Conservation (phyloP, 257 asterid genomes). For the Apocynum venetum region DNA sequence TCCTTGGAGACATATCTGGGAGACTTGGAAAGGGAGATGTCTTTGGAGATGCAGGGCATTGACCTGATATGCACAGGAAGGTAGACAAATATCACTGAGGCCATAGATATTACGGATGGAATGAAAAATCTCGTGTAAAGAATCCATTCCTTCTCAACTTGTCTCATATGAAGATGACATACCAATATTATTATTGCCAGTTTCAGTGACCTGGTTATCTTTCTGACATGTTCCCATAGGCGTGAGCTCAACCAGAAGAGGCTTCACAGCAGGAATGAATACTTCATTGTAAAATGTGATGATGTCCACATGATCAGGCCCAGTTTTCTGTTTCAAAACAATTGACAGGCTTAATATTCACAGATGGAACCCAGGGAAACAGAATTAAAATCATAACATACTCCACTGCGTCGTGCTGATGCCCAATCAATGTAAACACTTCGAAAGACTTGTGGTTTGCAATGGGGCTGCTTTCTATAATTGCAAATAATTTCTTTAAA, state of each 20-base stretch:
- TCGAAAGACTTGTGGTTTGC: slow-evolving; percentile 46
- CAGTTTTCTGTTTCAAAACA: slow-evolving; percentile 61
- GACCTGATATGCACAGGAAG: slow-evolving; percentile 42
- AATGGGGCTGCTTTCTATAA: slow-evolving; percentile 46
- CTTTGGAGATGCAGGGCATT: slow-evolving; percentile 73
- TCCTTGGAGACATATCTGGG: slow-evolving; percentile 99
- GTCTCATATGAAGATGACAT: slow-evolving; percentile 19
- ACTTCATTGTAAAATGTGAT: slow-evolving; percentile 89
- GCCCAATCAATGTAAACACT: slow-evolving; percentile 45
- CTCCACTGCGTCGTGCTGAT: slow-evolving; percentile 36
- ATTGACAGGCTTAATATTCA: slow-evolving; percentile 16
- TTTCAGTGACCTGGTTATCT: slow-evolving; percentile 42
- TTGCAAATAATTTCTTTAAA: slow-evolving; percentile 43
- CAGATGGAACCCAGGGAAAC: slow-evolving; percentile 9
- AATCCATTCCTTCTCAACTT: background rate
- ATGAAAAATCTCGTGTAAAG: background rate
- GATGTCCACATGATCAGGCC: slow-evolving; percentile 84
- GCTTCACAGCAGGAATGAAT: slow-evolving; percentile 83
- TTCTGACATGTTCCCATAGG: slow-evolving; percentile 56
- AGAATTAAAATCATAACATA: slow-evolving; percentile 26
- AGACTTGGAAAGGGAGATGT: slow-evolving; percentile 82
- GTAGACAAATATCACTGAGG: slow-evolving; percentile 2
- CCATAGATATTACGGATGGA: slow-evolving; percentile 5
- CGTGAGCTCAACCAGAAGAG: slow-evolving; percentile 85
- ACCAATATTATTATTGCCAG: slow-evolving; percentile 55